Percentiles rank a stretch among this genome's conserved stretches.
These are phyloP conservation scores for Syzygium aqueum DNA, from an alignment of 345 rosid species.

Conservation along the genomic window DNA sequence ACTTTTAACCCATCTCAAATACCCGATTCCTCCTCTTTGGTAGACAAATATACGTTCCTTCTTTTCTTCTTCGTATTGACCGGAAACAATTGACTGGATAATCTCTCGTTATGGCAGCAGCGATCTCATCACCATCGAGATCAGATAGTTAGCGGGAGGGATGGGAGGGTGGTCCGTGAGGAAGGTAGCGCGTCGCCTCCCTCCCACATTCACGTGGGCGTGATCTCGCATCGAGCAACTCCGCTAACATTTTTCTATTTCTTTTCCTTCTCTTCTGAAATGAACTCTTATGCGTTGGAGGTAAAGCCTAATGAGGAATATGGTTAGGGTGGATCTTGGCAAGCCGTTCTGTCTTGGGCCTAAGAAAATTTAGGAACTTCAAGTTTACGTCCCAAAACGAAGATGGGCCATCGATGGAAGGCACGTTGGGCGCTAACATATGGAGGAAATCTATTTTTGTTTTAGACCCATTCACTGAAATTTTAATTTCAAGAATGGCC, in stretches of 20 bases:
- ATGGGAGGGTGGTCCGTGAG: not conserved
- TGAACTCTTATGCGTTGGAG: not conserved
- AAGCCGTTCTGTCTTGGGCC: not conserved
- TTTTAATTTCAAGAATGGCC: not conserved
- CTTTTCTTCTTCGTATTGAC: not conserved
- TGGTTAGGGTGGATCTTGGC: not conserved
- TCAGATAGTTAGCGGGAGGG: not conserved
- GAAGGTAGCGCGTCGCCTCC: not conserved
- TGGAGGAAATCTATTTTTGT: not conserved
- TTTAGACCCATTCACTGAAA: not conserved
- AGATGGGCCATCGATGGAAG: not conserved
- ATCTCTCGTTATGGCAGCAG: not conserved
- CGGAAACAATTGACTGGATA: not conserved
- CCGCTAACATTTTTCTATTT: not conserved
- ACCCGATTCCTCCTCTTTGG: not conserved
- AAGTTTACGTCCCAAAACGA: not conserved
- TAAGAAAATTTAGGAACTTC: not conserved
- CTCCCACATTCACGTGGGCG: not conserved
- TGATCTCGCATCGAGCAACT: not conserved
- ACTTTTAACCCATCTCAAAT: not conserved
- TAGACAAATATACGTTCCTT: rapidly evolving
- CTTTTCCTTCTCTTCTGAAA: not conserved
- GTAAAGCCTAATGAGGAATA: not conserved
- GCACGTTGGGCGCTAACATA: not conserved
- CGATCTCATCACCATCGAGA: not conserved